Evolutionary conservation across 2,329 filamentous ascomycete genomes (phyloP).

Genomic region (Scedosporium apiospermum): DNA sequence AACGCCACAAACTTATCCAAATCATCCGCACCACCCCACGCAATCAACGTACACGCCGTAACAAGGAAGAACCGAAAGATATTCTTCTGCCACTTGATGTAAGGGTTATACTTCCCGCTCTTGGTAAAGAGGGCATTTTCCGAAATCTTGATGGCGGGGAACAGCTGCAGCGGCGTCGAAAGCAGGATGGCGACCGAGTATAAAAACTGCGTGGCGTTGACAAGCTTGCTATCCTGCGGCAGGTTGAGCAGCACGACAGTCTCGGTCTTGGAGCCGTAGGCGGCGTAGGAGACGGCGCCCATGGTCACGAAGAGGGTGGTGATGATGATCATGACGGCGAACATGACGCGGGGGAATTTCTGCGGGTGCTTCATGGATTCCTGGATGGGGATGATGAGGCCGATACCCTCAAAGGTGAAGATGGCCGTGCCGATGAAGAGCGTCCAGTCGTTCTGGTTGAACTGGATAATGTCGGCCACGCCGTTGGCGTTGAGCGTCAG

Average conservation of each 20-base stretch:
- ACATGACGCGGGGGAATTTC: constrained; percentile 85
- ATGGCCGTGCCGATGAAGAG: constrained; percentile 98
- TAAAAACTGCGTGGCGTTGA: constrained; percentile 92
- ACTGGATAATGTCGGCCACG: constrained; percentile 76
- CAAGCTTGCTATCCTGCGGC: constrained; percentile 88
- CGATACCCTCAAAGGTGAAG: constrained; percentile 97
- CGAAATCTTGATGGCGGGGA: constrained; percentile 93
- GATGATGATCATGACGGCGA: constrained; percentile 89
- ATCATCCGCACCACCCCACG: constrained; percentile 86
- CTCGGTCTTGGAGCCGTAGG: constrained; percentile 89
- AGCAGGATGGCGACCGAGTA: constrained; percentile 97
- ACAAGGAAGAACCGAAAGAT: constrained; percentile 91
- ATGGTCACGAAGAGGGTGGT: constrained; percentile 84
- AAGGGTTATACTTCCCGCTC: constrained; percentile 95
- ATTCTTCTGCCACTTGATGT: constrained; percentile 99
- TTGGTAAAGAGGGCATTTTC: constrained; percentile 89
- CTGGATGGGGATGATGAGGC: constrained; percentile 95
- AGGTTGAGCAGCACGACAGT: constrained; percentile 95
- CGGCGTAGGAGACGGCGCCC: constrained; percentile 89
- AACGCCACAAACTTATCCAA: constrained; percentile 96
- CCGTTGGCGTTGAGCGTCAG: constrained; percentile 69
- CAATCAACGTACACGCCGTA: constrained; percentile 73
- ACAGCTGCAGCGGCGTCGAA: constrained; percentile 91
- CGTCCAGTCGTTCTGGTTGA: constrained; percentile 90
- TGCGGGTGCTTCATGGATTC: constrained; percentile 88